Conservation (phyloP, 352 stramenopile genomes). For the Pythium chondricola region DNA sequence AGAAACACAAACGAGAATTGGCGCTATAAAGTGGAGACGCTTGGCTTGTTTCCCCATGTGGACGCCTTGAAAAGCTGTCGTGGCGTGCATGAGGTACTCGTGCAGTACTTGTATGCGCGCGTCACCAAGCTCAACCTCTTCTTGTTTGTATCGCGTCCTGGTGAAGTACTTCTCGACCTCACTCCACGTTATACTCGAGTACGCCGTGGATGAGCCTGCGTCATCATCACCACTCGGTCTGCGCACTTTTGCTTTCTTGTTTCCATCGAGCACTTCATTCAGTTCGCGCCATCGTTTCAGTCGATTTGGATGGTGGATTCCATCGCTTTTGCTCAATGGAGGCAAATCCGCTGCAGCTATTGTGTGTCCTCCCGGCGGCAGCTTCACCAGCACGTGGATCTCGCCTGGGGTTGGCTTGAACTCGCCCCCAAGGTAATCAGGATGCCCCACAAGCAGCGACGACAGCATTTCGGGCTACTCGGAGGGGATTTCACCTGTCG, state of each 20-base stretch:
- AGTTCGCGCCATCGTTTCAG: conserved; percentile 15
- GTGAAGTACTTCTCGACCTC: conserved; percentile 3
- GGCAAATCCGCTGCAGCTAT: too few species aligned
- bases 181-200: conserved; percentile 14
- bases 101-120: too few species aligned
- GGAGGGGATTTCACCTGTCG: too few species aligned
- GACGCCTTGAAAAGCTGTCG: neutral
- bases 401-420: too few species aligned
- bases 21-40: neutral
- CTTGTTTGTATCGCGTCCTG: too few species aligned
- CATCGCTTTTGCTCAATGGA: too few species aligned
- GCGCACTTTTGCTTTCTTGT: conserved; percentile 12
- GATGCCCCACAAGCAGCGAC: too few species aligned
- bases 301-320: neutral
- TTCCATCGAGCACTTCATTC: conserved; percentile 15
- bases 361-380: neutral
- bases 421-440: too few species aligned
- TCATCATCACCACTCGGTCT: neutral
- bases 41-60: neutral
- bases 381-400: conserved; percentile 5
- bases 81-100: neutral
- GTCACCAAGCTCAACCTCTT: too few species aligned
- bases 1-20: neutral
- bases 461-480: too few species aligned
- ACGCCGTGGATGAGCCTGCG: too few species aligned